phyloP scores from a whole-genome alignment of 306 rosid species.

The Urtica urens region DNA sequence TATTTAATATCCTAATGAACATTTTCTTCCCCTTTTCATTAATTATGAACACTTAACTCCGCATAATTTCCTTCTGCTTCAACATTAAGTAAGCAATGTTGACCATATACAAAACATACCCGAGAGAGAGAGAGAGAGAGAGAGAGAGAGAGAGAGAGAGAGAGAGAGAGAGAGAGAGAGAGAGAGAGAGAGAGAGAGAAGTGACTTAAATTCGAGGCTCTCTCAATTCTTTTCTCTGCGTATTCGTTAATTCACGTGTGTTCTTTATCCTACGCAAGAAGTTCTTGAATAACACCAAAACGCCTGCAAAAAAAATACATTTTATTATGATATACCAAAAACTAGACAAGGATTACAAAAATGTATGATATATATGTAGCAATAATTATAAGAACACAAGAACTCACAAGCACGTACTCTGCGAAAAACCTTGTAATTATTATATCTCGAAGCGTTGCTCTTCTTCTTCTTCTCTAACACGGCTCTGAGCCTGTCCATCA shows the following conservation, averaged over 20 bases:
- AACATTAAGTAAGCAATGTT: too few species aligned
- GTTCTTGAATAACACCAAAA: conserved; percentile 35
- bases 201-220: not conserved
- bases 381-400: not conserved
- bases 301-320: conserved; percentile 27
- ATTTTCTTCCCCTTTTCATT: too few species aligned
- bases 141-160: not conserved
- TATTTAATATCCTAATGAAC: too few species aligned
- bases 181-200: not conserved
- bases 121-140: not conserved
- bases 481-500: conserved; percentile 40
- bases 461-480: conserved; percentile 16
- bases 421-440: not conserved
- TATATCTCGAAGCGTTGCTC: conserved; percentile 10
- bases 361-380: too few species aligned
- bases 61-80: too few species aligned
- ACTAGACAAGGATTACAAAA: too few species aligned
- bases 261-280: not conserved
- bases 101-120: too few species aligned
- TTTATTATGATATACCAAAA: too few species aligned
- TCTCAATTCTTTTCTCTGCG: not conserved
- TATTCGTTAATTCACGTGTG: conserved; percentile 1
- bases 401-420: not conserved
- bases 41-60: too few species aligned
- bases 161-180: not conserved